phyloP scores from a whole-genome alignment of 1,284 basidiomycete species.

The Naganishia albida region DNA sequence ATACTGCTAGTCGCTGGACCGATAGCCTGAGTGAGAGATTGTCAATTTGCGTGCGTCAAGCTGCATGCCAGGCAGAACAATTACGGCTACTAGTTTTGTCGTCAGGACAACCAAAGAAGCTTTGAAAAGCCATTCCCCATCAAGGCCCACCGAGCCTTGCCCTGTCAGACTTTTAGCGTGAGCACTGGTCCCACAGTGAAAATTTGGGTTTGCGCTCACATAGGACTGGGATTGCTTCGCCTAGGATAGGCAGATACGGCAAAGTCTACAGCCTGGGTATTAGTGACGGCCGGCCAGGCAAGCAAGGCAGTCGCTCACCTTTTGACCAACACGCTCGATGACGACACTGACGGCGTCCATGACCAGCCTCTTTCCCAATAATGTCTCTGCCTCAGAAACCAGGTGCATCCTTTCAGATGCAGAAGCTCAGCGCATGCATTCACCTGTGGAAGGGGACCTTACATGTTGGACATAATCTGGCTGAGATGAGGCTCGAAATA shows the following conservation, averaged over 20 bases:
- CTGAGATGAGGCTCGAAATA: conserved; percentile 51
- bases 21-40: conserved; percentile 15
- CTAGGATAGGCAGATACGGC: conserved; percentile 67
- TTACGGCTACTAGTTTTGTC: conserved; percentile 69
- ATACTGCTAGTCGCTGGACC: conserved; percentile 50
- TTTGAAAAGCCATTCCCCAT: conserved; percentile 78
- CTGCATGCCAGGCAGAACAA: conserved; percentile 46
- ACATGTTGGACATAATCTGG: conserved; percentile 48
- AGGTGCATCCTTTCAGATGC: conserved; percentile 53
- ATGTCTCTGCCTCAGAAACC: conserved; percentile 72
- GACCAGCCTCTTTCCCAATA: conserved; percentile 75
- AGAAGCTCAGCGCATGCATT: neutral
- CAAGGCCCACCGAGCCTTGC: conserved; percentile 52
- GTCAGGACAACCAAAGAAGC: conserved; percentile 70
- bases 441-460: conserved; percentile 50
- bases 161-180: conserved; percentile 35
- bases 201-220: conserved; percentile 61
- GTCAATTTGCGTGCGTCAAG: conserved; percentile 58
- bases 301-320: conserved; percentile 57
- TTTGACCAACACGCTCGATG: conserved; percentile 66
- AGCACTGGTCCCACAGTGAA: neutral
- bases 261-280: conserved; percentile 60
- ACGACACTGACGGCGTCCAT: conserved; percentile 69
- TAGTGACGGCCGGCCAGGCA: no score
- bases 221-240: conserved; percentile 68